A percentile compares a stretch with the other conserved stretches of the same genome.
phyloP scores from a whole-genome alignment of 768 basidiomycete species.

The Phylloporus arenicola region DNA sequence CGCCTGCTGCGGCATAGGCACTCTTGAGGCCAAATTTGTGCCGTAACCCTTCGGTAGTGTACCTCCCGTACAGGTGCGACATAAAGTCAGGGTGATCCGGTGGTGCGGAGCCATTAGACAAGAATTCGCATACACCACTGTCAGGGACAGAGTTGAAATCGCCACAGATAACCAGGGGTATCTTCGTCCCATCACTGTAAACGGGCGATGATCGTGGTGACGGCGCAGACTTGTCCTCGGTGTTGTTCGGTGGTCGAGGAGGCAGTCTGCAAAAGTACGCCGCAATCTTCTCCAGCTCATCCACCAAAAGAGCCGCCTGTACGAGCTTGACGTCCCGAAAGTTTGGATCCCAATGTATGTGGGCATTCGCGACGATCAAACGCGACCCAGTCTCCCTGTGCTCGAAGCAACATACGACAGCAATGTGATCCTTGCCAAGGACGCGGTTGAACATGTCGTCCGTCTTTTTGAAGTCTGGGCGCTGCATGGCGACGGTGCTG shows the following conservation, averaged over 20 bases:
- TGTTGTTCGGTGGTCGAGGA: conserved; percentile 43
- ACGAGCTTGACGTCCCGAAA: conserved; percentile 97
- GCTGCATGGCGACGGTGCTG: conserved; percentile 85
- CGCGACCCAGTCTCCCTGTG: conserved; percentile 82
- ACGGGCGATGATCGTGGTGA: conserved; percentile 50
- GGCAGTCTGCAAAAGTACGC: conserved; percentile 82
- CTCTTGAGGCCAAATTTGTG: conserved; percentile 82
- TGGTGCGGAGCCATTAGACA: conserved; percentile 64
- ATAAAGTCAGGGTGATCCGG: conserved; percentile 88
- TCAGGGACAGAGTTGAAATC: conserved; percentile 90
- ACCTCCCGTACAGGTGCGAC: conserved; percentile 84
- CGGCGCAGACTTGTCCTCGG: conserved; percentile 22
- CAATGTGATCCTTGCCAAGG: conserved; percentile 90
- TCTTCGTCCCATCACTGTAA: conserved; percentile 82
- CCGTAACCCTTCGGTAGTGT: conserved; percentile 82
- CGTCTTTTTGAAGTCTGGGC: conserved; percentile 92
- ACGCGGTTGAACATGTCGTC: conserved; percentile 99
- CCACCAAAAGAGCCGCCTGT: conserved; percentile 86
- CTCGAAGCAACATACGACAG: conserved; percentile 82
- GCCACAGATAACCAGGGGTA: conserved; percentile 88
- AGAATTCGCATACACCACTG: conserved; percentile 89
- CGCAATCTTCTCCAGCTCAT: conserved; percentile 89
- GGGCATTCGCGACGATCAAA: conserved; percentile 83
- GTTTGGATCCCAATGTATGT: conserved; percentile 89
- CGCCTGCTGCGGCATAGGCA: conserved; percentile 62